A percentile compares a stretch with the other conserved stretches of the same genome.
phyloP scores from a whole-genome alignment of 1,139 yeast species.

The Waltiozyma sp. region DNA sequence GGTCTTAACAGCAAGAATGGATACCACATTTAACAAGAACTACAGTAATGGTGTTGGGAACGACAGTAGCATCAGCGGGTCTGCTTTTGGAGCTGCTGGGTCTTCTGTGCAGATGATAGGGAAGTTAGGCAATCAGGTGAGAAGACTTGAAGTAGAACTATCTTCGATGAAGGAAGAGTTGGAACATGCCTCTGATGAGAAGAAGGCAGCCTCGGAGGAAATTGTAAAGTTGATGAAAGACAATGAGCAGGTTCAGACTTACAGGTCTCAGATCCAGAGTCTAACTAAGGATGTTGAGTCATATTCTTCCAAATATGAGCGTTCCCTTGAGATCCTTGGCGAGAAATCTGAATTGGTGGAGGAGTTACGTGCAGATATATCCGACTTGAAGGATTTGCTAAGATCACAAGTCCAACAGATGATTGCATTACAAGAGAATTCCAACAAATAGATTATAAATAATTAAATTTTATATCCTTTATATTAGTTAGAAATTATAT shows the following conservation, averaged over 20 bases:
- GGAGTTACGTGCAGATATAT: constrained; percentile 80
- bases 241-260: constrained; percentile 32
- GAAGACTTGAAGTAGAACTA: constrained; percentile 73
- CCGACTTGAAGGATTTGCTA: constrained; percentile 75
- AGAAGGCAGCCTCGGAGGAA: constrained; percentile 58
- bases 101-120: constrained; percentile 54
- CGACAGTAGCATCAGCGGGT: not conserved
- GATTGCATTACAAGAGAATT: constrained; percentile 21
- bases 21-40: not conserved
- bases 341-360: constrained; percentile 82
- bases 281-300: constrained; percentile 29
- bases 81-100: constrained; percentile 14
- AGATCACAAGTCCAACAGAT: constrained; percentile 78
- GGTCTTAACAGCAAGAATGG: not conserved
- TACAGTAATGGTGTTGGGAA: constrained; percentile 1
- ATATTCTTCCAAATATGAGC: constrained; percentile 36
- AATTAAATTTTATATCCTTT: too few relatives aligned
- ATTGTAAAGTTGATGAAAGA: constrained; percentile 48
- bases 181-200: constrained; percentile 39
- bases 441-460: not conserved
- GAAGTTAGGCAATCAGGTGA: constrained; percentile 62
- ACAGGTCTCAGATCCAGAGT: constrained; percentile 27
- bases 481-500: too few relatives aligned
- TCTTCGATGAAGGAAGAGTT: constrained; percentile 56
- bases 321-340: constrained; percentile 68